Conservation (phyloP, 1,139 yeast species). For the Geotrichum cucujoidarum region DNA sequence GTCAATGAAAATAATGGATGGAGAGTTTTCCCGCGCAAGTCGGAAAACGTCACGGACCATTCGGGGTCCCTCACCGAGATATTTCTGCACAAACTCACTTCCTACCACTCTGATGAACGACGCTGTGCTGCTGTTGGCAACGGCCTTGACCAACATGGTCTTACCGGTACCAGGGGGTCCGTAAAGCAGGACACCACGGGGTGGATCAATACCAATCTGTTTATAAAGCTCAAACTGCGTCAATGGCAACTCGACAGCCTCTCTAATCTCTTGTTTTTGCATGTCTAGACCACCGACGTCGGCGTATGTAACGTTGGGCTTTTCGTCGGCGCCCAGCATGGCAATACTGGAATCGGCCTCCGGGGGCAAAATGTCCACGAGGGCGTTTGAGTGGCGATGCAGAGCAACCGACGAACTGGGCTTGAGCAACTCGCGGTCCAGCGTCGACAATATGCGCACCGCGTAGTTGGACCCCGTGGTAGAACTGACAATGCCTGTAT, state of each 20-base stretch:
- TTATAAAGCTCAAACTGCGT: constrained; percentile 93
- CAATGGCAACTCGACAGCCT: constrained; percentile 95
- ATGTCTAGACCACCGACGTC: constrained; percentile 98
- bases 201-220: constrained; percentile 98
- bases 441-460: constrained; percentile 86
- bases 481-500: constrained; percentile 92
- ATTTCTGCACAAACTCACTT: constrained; percentile 96
- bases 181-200: constrained; percentile 91
- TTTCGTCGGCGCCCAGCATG: constrained; percentile 89
- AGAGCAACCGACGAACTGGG: constrained; percentile 94
- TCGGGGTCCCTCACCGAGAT: constrained; percentile 98
- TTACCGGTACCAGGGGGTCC: constrained; percentile 99
- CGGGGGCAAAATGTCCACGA: constrained; percentile 95
- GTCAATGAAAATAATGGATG: constrained; percentile 93
- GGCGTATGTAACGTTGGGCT: constrained; percentile 75
- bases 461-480: constrained; percentile 98
- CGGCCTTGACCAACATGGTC: constrained; percentile 98
- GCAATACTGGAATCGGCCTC: constrained; percentile 97
- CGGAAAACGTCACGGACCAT: constrained; percentile 98
- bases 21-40: constrained; percentile 94
- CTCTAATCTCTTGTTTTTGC: constrained; percentile 98
- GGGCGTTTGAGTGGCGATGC: constrained; percentile 96
- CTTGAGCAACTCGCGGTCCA: constrained; percentile 89
- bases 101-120: constrained; percentile 95
- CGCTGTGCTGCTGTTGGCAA: constrained; percentile 94